Base-by-base conservation (phyloP, 805 yeast genomes). In the Lipomyces japonicus region DNA sequence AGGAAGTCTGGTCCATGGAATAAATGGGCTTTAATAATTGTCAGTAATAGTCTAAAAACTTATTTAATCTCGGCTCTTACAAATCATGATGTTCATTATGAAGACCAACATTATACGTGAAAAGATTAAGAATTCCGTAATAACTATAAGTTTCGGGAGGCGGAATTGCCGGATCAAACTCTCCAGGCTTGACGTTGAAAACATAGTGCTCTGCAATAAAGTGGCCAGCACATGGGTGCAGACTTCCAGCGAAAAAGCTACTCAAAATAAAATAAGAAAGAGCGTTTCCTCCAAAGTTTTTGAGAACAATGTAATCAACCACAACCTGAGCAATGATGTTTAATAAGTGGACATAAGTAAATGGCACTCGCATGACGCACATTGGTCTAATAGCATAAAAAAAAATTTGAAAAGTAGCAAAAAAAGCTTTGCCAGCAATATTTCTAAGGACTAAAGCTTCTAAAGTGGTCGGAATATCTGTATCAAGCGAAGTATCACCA, bases 41-140 rank as follows among this genome's bases (percentile, higher is more conserved):
- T 35, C 10, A 14, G 22, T 9, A 35, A 35, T 7, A 14, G n/a
- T 9, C 7, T 10, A 35, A 35, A 35, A 16, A 35, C 18, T 35
- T 16, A 35, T 16, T 6, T 19, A 12, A 28, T 12, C 31, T n/a
- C n/a, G n/a, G 12, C 9, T 35, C 45, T 23, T 46, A 40, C 50
- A 89, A 89, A 69, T 89, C 97, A 65, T 89, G 97, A 67, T 89
- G 97, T 68, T 89, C 97, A 62, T 86, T 88, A 68, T 89, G 97
- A 65, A 86, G 80, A 1, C 97, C 97, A 6, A 88, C 96, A 61
- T 89, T 89, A 91, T 95, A 89, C 1, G 93, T 86, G 57, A 90
- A 69, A 35, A 75, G 51, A 63, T 89, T 89, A 58, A 89, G 73
- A 23, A 79, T 69, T 0, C 97, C 97, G 62, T 89, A 89, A 69